phyloP scores from a whole-genome alignment of 192 early-diverging fungal genomes.

The Chytriomyces hyalinus region DNA sequence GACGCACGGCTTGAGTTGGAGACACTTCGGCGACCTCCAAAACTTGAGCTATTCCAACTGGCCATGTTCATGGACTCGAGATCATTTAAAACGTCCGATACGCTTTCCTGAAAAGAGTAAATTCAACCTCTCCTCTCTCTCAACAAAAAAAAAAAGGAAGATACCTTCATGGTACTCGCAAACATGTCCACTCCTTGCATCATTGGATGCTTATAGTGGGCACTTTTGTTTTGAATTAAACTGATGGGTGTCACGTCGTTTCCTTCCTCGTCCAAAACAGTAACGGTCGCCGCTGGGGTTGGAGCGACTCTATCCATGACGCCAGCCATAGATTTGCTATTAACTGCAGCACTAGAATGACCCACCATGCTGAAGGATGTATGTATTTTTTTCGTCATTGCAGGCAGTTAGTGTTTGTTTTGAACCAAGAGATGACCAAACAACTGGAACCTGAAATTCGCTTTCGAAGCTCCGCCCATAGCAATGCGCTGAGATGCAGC shows the following conservation, averaged over 20 bases:
- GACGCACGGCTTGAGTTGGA: conserved; percentile 41
- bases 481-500: conserved; percentile 14
- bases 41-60: conserved; percentile 48
- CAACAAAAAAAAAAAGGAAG: not conserved
- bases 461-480: not conserved
- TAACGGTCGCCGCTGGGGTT: not conserved
- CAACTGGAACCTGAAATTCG: conserved; percentile 8
- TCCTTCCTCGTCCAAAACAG: conserved; percentile 60
- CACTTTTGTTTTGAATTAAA: conserved; percentile 33
- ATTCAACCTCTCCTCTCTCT: not conserved
- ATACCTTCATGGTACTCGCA: conserved; percentile 39
- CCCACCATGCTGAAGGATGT: not conserved
- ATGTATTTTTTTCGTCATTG: not conserved
- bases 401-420: not conserved
- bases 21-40: conserved; percentile 44
- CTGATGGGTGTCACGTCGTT: conserved; percentile 66
- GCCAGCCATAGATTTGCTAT: conserved; percentile 12
- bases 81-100: conserved; percentile 58
- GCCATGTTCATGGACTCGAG: conserved; percentile 52
- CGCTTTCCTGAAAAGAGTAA: conserved; percentile 50
- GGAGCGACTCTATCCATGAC: not conserved
- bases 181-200: conserved; percentile 31
- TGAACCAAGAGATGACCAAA: not conserved
- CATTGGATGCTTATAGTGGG: not conserved
- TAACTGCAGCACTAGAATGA: conserved; percentile 9